phyloP scores from a whole-genome alignment of 345 rosid genomes.

The Rhodamnia argentea region DNA sequence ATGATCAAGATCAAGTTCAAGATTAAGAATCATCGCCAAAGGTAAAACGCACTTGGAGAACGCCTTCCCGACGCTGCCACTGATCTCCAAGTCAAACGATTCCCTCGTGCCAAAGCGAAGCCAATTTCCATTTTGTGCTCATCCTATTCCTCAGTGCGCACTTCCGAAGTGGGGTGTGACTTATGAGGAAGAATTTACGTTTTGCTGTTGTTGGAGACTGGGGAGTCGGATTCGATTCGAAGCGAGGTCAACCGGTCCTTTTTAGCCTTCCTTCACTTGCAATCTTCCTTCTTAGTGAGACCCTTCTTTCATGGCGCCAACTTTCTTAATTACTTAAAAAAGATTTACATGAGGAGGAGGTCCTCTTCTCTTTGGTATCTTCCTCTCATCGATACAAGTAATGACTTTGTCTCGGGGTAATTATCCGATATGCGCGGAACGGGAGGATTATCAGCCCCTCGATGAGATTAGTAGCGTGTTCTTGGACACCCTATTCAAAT shows the following conservation, averaged over 20 bases:
- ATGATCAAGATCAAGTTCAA: too few species aligned
- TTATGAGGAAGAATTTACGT: neutral
- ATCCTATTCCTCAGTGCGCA: neutral
- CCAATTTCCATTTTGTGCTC: neutral
- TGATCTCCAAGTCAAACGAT: slow-evolving; percentile 4
- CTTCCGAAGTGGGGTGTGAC: neutral
- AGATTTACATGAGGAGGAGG: neutral
- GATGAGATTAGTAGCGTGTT: neutral
- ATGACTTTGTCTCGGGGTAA: neutral
- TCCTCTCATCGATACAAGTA: neutral
- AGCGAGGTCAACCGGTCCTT: neutral
- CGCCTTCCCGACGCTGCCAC: neutral
- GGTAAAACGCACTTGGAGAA: neutral
- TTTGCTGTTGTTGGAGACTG: neutral
- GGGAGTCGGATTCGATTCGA: neutral
- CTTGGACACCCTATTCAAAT: neutral
- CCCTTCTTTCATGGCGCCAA: neutral
- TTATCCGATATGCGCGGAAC: rapidly evolving
- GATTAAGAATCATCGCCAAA: neutral
- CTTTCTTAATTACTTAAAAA: neutral
- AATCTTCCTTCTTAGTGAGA: neutral
- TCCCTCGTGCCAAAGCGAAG: neutral
- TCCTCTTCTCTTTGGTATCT: neutral
- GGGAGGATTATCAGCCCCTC: neutral
- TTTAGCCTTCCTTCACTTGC: neutral